Conservation (phyloP, 371 early-diverging fungal species). For the Paramicrosporidium saccamoebae region DNA sequence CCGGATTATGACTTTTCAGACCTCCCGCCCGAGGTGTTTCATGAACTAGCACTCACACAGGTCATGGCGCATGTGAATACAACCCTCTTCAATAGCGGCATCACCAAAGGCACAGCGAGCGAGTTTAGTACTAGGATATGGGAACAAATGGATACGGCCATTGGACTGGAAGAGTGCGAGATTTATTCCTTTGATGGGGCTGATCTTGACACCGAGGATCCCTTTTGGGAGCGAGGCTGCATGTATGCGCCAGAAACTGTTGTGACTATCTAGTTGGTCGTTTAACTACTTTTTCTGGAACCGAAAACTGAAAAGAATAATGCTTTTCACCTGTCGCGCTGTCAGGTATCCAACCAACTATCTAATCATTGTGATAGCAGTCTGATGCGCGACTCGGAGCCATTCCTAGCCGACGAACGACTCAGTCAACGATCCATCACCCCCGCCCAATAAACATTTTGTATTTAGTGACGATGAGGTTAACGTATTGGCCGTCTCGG, state of each 20-base stretch:
- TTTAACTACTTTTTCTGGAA: conserved; percentile 81
- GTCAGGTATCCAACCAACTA: no score
- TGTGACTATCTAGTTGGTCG: conserved; percentile 23
- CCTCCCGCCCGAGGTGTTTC: no score
- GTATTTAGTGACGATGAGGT: no score
- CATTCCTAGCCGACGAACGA: no score
- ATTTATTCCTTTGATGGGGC: conserved; percentile 50
- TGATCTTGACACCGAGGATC: conserved; percentile 49
- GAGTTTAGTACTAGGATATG: conserved; percentile 24
- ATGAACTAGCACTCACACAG: conserved; percentile 23
- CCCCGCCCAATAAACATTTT: no score
- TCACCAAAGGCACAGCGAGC: conserved; percentile 8
- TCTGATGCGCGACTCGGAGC: no score
- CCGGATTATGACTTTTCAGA: conserved; percentile 74
- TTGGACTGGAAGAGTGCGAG: conserved; percentile 39
- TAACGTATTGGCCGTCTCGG: no score
- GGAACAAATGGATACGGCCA: conserved; percentile 43
- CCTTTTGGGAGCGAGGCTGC: conserved; percentile 38
- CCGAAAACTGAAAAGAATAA: conserved; percentile 44
- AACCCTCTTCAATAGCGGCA: conserved; percentile 44
- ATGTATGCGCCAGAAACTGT: conserved; percentile 3
- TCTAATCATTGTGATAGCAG: no score
- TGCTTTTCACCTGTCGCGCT: conserved; percentile 52
- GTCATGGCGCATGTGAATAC: conserved; percentile 50
- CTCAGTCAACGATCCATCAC: no score